phyloP scores from a whole-genome alignment of 129 eudicot genomes.

The sunflower (Helianthus annuus) region DNA sequence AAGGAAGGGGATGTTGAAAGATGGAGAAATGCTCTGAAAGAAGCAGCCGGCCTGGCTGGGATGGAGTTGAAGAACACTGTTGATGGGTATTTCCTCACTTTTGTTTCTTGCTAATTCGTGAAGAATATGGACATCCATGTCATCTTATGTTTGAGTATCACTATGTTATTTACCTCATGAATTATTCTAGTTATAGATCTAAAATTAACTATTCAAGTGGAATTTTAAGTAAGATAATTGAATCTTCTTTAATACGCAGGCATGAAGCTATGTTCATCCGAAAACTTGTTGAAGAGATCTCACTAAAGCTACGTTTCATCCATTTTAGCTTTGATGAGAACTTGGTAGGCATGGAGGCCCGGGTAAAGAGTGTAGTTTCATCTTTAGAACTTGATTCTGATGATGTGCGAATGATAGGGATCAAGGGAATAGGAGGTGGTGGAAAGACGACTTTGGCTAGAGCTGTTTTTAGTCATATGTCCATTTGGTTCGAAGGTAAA shows the following conservation, averaged over 20 bases:
- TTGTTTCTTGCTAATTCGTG: too few relatives aligned
- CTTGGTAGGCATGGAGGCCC: slow-evolving; percentile 11
- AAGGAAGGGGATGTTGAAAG: too few relatives aligned
- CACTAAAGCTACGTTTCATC: background rate
- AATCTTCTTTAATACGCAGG: background rate
- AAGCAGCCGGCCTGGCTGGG: too few relatives aligned
- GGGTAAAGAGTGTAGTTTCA: background rate
- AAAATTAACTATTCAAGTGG: background rate
- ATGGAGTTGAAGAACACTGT: too few relatives aligned
- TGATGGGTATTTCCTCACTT: too few relatives aligned
- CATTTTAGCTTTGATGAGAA: background rate
- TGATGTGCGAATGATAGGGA: slow-evolving; percentile 4
- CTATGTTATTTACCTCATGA: background rate
- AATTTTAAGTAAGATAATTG: too few relatives aligned
- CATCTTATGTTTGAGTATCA: too few relatives aligned
- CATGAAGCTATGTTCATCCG: background rate
- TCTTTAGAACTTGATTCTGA: background rate
- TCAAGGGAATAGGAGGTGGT: slow-evolving; percentile 14
- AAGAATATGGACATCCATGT: too few relatives aligned
- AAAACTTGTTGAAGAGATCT: slow-evolving; percentile 1
- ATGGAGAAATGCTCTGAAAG: too few relatives aligned
- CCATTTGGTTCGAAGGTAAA: background rate
- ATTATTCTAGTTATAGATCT: background rate
- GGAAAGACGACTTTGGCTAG: slow-evolving; percentile 17
- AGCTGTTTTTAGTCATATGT: slow-evolving; percentile 2